A percentile compares a stretch with the other conserved stretches of the same genome.
phyloP scores from a whole-genome alignment of 768 basidiomycete genomes.

The Pholiota conissans region DNA sequence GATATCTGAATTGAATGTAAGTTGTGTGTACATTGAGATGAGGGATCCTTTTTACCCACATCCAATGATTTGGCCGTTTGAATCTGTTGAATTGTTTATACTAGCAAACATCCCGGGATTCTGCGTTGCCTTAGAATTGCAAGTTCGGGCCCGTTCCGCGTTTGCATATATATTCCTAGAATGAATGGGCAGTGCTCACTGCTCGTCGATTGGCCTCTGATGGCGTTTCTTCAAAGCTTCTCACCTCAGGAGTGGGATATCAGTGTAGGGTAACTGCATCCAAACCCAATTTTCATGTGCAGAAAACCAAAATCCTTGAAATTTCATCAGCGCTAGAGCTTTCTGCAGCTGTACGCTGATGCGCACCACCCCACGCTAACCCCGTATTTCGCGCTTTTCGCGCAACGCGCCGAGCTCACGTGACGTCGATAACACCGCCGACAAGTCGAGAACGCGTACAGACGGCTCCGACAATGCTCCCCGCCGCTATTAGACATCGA shows the following conservation, averaged over 20 bases:
- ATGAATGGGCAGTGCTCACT: no score
- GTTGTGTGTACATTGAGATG: not conserved
- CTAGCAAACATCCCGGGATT: constrained; percentile 25
- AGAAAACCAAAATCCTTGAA: constrained; percentile 24
- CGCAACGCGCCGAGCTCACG: no score
- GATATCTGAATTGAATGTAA: constrained; percentile 13
- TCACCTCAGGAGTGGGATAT: constrained; percentile 20
- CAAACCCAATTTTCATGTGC: constrained; percentile 26
- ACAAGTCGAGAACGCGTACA: no score
- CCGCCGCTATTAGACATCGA: no score
- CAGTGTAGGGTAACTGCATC: constrained; percentile 24
- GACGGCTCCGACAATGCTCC: no score
- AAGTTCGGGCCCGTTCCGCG: constrained; percentile 22
- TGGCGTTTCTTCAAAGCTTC: no score
- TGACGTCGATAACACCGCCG: no score
- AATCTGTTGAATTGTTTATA: constrained; percentile 24
- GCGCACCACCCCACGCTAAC: no score
- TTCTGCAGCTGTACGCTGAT: no score
- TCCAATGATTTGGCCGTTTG: constrained; percentile 22
- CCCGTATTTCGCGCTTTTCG: no score
- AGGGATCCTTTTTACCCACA: constrained; percentile 7
- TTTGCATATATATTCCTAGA: constrained; percentile 19
- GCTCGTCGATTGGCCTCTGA: no score
- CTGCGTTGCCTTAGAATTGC: constrained; percentile 17
- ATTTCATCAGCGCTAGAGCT: no score